phyloP scores from a whole-genome alignment of 2,329 filamentous ascomycete species.

The Fusarium newnesense region DNA sequence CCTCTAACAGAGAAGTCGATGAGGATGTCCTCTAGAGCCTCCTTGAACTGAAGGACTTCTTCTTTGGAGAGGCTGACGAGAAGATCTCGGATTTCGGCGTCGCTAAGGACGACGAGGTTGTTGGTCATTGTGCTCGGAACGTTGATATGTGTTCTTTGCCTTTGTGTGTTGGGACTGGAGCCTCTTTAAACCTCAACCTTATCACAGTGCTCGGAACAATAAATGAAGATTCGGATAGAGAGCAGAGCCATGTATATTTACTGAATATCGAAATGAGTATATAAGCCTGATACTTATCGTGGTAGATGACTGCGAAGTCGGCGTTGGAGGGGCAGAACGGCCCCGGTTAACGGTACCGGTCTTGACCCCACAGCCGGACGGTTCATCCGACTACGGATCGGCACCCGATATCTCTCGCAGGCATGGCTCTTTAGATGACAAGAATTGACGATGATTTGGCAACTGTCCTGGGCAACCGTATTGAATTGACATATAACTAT shows the following conservation, averaged over 20 bases:
- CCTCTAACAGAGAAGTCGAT: conserved; percentile 25
- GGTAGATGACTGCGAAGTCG: neutral
- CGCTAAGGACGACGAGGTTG: conserved; percentile 23
- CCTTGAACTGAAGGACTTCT: conserved; percentile 24
- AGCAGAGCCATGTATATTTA: neutral
- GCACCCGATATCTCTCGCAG: neutral
- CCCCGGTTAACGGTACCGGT: neutral
- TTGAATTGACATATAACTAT: neutral
- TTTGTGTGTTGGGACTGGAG: too few species aligned
- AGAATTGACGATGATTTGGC: neutral
- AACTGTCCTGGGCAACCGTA: accelerated
- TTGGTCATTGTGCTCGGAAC: neutral
- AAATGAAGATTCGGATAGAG: neutral
- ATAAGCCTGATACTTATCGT: neutral
- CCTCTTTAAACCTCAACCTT: too few species aligned
- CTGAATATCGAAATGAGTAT: neutral
- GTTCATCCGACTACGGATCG: neutral
- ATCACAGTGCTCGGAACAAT: too few species aligned
- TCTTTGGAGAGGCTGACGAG: conserved; percentile 27
- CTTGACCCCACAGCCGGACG: neutral
- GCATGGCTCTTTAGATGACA: neutral
- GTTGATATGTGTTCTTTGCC: too few species aligned
- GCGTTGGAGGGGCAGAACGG: neutral
- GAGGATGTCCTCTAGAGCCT: conserved; percentile 20
- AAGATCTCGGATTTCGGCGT: conserved; percentile 24